A percentile compares a stretch with the other conserved stretches of the same genome.
Evolutionary conservation across 441 rosid species (phyloP).

Genomic region (Pelargonium cotyledonis): DNA sequence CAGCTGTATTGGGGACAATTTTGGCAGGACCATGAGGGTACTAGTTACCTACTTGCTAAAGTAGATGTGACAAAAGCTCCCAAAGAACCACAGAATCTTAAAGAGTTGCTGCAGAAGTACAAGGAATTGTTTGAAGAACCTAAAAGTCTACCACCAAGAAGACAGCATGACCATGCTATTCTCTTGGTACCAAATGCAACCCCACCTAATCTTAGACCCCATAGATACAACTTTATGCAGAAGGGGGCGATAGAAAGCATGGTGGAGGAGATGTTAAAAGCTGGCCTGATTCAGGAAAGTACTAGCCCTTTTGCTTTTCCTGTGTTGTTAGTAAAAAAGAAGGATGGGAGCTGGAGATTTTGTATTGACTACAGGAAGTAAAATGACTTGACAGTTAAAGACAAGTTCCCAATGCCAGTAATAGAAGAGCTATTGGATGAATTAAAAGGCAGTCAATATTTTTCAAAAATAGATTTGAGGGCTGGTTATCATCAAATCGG

Average conservation of each 20-base stretch:
- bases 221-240: not conserved
- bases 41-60: too few relatives aligned
- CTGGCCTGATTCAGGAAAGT: not conserved
- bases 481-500: not conserved
- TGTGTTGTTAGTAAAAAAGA: conserved; percentile 14
- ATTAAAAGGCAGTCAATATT: not conserved
- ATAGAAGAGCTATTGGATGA: not conserved
- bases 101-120: too few relatives aligned
- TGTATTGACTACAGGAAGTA: not conserved
- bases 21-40: too few relatives aligned
- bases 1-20: too few relatives aligned
- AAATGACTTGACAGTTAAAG: conserved; percentile 5
- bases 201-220: not conserved
- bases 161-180: not conserved
- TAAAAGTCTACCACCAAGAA: not conserved
- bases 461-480: conserved; percentile 2
- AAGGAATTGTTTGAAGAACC: too few relatives aligned
- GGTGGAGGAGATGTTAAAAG: conserved; percentile 2
- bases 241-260: not conserved
- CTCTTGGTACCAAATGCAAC: not conserved
- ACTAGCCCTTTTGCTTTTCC: conserved; percentile 8
- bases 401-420: not conserved
- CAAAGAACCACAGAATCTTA: too few relatives aligned
- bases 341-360: conserved; percentile 11
- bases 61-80: too few relatives aligned